phyloP scores from a whole-genome alignment of 2,329 filamentous ascomycete genomes.

The Fusarium proliferatum region DNA sequence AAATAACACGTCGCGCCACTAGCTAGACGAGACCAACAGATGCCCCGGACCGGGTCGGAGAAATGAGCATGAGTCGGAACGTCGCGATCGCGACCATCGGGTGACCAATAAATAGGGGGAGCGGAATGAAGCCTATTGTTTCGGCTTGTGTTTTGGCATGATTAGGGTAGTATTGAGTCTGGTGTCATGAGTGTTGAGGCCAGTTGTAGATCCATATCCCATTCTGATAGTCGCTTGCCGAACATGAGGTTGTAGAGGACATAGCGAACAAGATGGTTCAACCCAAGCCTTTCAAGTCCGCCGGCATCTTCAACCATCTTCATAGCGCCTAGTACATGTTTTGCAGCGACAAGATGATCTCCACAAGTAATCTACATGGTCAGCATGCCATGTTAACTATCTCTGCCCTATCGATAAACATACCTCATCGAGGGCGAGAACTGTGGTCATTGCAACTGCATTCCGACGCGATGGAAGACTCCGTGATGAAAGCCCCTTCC shows the following conservation, averaged over 20 bases:
- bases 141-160: neutral
- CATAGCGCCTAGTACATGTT: slow-evolving; percentile 9
- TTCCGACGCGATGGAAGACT: neutral
- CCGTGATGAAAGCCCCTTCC: neutral
- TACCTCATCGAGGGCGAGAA: slow-evolving; percentile 13
- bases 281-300: neutral
- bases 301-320: neutral
- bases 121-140: neutral
- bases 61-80: neutral
- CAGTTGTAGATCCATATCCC: neutral
- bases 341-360: slow-evolving; percentile 6
- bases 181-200: neutral
- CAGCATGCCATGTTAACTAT: neutral
- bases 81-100: neutral
- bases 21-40: neutral
- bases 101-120: neutral
- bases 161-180: neutral
- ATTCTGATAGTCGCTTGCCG: slow-evolving; percentile 7
- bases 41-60: neutral
- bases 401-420: neutral
- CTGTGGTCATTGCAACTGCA: slow-evolving; percentile 2
- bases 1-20: neutral
- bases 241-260: slow-evolving; percentile 10
- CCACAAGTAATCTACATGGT: neutral
- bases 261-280: neutral